These are phyloP conservation scores for Circinella umbellata DNA, from an alignment of 371 early-diverging fungal species.

Conservation along the genomic window DNA sequence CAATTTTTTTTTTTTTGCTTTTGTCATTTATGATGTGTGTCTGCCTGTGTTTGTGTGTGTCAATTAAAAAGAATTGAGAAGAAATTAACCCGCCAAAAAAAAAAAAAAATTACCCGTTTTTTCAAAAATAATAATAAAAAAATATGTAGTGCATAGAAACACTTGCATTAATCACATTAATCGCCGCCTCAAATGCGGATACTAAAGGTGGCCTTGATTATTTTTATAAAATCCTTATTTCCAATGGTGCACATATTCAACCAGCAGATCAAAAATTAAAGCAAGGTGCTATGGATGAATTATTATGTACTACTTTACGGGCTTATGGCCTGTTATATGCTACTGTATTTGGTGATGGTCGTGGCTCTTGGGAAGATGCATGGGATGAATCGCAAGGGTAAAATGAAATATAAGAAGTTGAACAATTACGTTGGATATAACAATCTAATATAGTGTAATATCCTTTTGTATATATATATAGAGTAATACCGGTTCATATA, in stretches of 20 bases:
- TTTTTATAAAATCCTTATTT: constrained; percentile 34
- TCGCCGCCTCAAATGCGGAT: constrained; percentile 60
- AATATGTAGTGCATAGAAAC: constrained; percentile 45
- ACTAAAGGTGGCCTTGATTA: constrained; percentile 39
- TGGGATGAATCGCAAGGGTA: constrained; percentile 51
- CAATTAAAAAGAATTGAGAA: no score
- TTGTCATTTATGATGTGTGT: no score
- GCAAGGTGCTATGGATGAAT: constrained; percentile 17
- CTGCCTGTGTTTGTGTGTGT: no score
- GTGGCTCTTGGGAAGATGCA: constrained; percentile 39
- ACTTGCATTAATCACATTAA: constrained; percentile 61
- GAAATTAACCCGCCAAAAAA: no score
- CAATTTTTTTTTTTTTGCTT: no score
- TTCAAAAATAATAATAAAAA: constrained; percentile 7
- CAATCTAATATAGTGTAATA: no score
- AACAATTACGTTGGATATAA: no score
- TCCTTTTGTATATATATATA: not conserved
- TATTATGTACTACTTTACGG: constrained; percentile 44
- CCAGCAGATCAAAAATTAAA: constrained; percentile 20
- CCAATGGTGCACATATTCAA: constrained; percentile 27
- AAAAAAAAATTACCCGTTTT: not conserved
- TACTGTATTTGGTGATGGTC: constrained; percentile 43
- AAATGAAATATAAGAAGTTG: not conserved
- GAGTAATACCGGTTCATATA: constrained; percentile 43
- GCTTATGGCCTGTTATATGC: constrained; percentile 56